These are phyloP conservation scores for Monosporascus sp. DNA, from an alignment of 2,329 filamentous ascomycete genomes.

Conservation along the genomic window DNA sequence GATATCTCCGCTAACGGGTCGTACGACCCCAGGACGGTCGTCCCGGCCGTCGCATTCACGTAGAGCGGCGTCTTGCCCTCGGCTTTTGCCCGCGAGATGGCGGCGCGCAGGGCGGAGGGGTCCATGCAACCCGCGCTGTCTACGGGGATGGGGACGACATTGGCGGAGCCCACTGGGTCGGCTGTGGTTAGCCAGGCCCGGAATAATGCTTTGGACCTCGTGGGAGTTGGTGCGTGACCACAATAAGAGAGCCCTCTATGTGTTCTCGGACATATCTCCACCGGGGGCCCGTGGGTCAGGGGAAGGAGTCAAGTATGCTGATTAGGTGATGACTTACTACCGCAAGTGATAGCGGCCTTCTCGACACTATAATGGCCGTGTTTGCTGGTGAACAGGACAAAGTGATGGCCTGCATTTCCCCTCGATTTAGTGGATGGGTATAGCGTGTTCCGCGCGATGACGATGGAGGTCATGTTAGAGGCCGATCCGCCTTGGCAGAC, in stretches of 20 bases:
- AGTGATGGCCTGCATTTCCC: constrained; percentile 61
- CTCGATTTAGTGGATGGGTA: constrained; percentile 70
- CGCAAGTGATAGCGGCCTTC: constrained; percentile 88
- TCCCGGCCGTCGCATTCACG: constrained; percentile 92
- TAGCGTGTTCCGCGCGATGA: constrained; percentile 76
- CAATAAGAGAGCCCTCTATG: background rate
- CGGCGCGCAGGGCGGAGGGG: constrained; percentile 55
- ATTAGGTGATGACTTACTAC: constrained; percentile 30
- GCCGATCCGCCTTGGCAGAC: constrained; percentile 60
- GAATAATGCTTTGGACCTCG: background rate
- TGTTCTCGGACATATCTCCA: background rate
- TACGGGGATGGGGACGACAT: constrained; percentile 70
- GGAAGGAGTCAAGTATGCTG: background rate
- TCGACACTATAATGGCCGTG: constrained; percentile 95
- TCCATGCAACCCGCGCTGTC: constrained; percentile 69
- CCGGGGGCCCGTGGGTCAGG: background rate
- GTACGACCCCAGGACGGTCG: constrained; percentile 85
- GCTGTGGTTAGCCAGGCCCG: background rate
- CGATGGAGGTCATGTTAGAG: constrained; percentile 64
- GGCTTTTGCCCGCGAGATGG: constrained; percentile 55
- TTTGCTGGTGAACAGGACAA: constrained; percentile 80
- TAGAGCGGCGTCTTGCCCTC: constrained; percentile 81
- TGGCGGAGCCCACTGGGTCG: constrained; percentile 55
- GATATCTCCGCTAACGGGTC: constrained; percentile 75
- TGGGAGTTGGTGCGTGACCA: too few relatives aligned